Evolutionary conservation across 495 filamentous ascomycete genomes (phyloP).

Genomic region (Penicillium simplicissimum): DNA sequence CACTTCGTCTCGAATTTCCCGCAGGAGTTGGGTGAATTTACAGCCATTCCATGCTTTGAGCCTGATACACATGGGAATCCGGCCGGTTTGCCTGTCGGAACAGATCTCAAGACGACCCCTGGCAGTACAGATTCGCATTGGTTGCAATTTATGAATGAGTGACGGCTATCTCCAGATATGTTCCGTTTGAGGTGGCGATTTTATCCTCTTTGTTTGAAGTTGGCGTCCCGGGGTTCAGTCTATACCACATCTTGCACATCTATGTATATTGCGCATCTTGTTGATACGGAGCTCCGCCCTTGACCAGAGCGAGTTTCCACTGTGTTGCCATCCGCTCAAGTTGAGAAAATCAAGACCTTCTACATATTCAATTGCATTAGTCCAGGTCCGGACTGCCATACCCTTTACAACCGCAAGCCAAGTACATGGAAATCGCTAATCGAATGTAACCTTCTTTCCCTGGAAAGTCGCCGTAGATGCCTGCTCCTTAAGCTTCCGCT

Average conservation of each 20-base stretch:
- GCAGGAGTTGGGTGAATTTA: constrained; percentile 50
- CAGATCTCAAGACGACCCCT: constrained; percentile 32
- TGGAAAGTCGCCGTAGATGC: constrained; percentile 61
- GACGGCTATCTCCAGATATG: neutral
- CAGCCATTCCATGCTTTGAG: constrained; percentile 50
- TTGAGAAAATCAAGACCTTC: neutral
- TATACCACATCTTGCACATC: constrained; percentile 7
- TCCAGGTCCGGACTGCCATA: neutral
- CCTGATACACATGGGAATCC: constrained; percentile 35
- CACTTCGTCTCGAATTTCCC: constrained; percentile 51
- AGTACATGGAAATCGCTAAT: constrained; percentile 47
- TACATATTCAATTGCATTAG: constrained; percentile 3
- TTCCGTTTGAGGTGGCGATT: constrained; percentile 2
- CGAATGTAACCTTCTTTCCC: constrained; percentile 91
- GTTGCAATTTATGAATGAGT: constrained; percentile 45
- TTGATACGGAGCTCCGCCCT: neutral
- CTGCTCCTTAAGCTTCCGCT: constrained; percentile 78
- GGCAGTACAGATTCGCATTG: constrained; percentile 34
- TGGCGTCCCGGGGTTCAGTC: constrained; percentile 8
- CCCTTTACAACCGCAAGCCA: neutral
- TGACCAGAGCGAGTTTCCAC: neutral
- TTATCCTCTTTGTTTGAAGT: neutral
- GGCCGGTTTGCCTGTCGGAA: constrained; percentile 13
- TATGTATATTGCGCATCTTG: neutral
- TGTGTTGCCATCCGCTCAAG: neutral